Conservation (phyloP, 495 filamentous ascomycete genomes). For the Neurospora pannonica region DNA sequence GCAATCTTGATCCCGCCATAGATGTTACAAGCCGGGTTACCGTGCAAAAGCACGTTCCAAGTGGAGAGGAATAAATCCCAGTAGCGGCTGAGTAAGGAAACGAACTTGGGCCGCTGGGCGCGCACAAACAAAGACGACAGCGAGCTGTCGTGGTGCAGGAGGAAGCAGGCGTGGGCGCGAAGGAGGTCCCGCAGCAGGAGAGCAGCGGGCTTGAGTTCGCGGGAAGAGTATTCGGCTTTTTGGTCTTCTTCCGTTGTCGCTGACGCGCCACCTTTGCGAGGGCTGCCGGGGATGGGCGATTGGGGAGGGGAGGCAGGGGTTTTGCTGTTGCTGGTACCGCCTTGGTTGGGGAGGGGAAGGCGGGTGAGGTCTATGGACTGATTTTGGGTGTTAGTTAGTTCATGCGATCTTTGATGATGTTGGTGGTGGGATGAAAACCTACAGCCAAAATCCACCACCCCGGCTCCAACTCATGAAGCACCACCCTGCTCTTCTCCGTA, state of each 20-base stretch:
- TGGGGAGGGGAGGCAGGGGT: not conserved
- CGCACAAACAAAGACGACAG: conserved; percentile 56
- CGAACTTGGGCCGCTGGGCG: conserved; percentile 36
- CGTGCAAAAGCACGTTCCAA: conserved; percentile 86
- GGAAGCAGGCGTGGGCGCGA: conserved; percentile 74
- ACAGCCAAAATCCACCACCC: conserved; percentile 89
- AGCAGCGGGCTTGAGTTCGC: conserved; percentile 76
- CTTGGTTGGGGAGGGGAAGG: conserved; percentile 33
- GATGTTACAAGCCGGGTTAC: conserved; percentile 72
- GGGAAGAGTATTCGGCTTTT: conserved; percentile 65
- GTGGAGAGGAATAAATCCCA: conserved; percentile 73
- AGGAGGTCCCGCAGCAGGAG: conserved; percentile 72
- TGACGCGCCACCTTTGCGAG: not conserved
- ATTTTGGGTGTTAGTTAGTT: not conserved
- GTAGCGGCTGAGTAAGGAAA: conserved; percentile 60
- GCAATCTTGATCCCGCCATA: conserved; percentile 84
- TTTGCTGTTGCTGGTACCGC: conserved; percentile 11
- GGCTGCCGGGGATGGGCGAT: not conserved
- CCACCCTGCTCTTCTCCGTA: conserved; percentile 75
- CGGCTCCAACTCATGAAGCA: conserved; percentile 68
- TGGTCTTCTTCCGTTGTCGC: conserved; percentile 20
- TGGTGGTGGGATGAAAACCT: conserved; percentile 3
- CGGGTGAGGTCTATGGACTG: conserved; percentile 70
- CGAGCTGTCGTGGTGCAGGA: conserved; percentile 72
- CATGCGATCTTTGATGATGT: not conserved